Evolutionary conservation across 345 rosid genomes (phyloP).

Genomic region (Lumnitzera littorea): DNA sequence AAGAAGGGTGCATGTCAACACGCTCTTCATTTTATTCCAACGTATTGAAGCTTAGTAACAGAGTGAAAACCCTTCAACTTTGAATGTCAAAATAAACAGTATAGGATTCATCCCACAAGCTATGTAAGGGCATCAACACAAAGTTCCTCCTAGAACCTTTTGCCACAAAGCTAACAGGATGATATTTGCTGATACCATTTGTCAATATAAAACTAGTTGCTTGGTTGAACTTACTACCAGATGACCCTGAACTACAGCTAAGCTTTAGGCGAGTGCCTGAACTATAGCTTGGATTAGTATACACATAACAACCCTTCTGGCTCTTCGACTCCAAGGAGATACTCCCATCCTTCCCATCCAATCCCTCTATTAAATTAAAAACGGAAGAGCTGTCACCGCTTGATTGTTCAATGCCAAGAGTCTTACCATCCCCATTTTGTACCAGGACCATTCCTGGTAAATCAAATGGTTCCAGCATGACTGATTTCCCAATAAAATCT

Average conservation of each 20-base stretch:
- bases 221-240: constrained; percentile 19
- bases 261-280: constrained; percentile 35
- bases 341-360: constrained; percentile 48
- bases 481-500: constrained; percentile 40
- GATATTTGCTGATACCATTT: constrained; percentile 44
- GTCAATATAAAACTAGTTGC: constrained; percentile 53
- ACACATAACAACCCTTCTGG: constrained; percentile 54
- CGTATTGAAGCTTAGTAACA: too few relatives aligned
- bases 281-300: constrained; percentile 27
- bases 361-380: constrained; percentile 55
- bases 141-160: constrained; percentile 52
- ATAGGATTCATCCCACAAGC: constrained; percentile 73
- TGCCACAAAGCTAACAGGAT: constrained; percentile 78
- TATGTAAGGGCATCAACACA: constrained; percentile 61
- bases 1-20: background rate
- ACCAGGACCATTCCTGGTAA: constrained; percentile 67
- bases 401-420: constrained; percentile 30
- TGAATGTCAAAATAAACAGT: constrained; percentile 66
- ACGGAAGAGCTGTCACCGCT: constrained; percentile 19
- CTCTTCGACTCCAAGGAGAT: constrained; percentile 50
- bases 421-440: constrained; percentile 24
- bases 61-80: constrained; percentile 7
- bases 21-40: too few relatives aligned
- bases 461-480: constrained; percentile 71
- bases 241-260: constrained; percentile 33